Evolutionary conservation across 2,329 filamentous ascomycete species (phyloP).

Genomic region (Diaporthe capsici): DNA sequence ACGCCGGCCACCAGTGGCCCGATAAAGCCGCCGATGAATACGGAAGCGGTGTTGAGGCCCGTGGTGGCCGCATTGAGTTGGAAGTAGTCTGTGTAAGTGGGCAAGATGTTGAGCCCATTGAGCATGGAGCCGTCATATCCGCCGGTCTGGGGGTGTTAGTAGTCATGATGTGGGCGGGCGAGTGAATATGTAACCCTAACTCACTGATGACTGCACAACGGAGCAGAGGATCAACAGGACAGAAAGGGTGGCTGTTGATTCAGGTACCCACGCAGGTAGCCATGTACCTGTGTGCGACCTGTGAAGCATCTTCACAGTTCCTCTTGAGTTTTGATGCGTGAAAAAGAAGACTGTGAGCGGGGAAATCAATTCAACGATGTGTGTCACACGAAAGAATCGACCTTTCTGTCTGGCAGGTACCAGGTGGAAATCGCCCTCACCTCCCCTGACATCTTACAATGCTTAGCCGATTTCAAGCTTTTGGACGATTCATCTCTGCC

Average conservation of each 20-base stretch:
- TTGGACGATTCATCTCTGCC: background rate
- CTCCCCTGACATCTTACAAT: background rate
- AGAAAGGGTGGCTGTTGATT: constrained; percentile 56
- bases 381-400: background rate
- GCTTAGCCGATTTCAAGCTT: background rate
- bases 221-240: constrained; percentile 59
- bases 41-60: constrained; percentile 67
- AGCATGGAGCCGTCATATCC: constrained; percentile 66
- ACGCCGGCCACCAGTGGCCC: constrained; percentile 59
- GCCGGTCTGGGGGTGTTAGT: constrained; percentile 51
- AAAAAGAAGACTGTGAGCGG: background rate
- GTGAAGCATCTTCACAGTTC: constrained; percentile 49
- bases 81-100: constrained; percentile 70
- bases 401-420: background rate
- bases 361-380: background rate
- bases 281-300: constrained; percentile 59
- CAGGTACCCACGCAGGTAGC: constrained; percentile 62
- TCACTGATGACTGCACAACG: constrained; percentile 59
- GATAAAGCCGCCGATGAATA: constrained; percentile 66
- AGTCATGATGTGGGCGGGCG: background rate
- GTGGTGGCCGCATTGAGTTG: constrained; percentile 65
- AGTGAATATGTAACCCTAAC: no score
- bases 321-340: background rate
- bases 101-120: constrained; percentile 70
- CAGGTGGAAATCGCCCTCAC: background rate